These are phyloP conservation scores for Gossypium australe DNA, from an alignment of 345 rosid genomes.

Conservation along the genomic window DNA sequence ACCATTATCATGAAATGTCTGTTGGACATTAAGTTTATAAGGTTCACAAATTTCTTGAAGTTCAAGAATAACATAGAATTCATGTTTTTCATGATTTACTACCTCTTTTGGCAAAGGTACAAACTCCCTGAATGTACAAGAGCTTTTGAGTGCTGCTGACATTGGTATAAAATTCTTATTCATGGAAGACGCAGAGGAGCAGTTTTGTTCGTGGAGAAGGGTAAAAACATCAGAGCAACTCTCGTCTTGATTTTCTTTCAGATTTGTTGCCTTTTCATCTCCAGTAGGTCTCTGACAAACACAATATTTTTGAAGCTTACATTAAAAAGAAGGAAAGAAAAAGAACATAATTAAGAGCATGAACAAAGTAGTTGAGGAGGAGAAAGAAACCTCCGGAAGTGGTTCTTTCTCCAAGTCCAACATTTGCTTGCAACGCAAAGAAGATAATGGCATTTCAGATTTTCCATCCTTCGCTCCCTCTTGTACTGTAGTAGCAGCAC, in stretches of 20 bases:
- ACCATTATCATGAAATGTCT: slow-evolving; percentile 39
- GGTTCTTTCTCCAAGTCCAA: slow-evolving; percentile 59
- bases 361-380: slow-evolving; percentile 6
- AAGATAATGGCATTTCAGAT: slow-evolving; percentile 37
- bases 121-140: slow-evolving; percentile 53
- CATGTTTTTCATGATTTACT: slow-evolving; percentile 21
- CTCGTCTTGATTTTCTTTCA: slow-evolving; percentile 55
- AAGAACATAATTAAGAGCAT: slow-evolving; percentile 7
- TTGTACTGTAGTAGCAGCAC: slow-evolving; percentile 30
- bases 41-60: slow-evolving; percentile 29
- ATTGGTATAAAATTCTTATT: slow-evolving; percentile 41
- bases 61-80: slow-evolving; percentile 26
- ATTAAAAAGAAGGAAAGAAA: slow-evolving; percentile 1
- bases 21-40: slow-evolving; percentile 35
- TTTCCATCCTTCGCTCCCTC: slow-evolving; percentile 48
- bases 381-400: slow-evolving; percentile 48
- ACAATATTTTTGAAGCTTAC: slow-evolving; percentile 15
- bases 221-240: slow-evolving; percentile 60
- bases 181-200: slow-evolving; percentile 45
- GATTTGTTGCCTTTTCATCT: slow-evolving; percentile 36
- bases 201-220: slow-evolving; percentile 42
- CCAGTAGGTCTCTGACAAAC: slow-evolving; percentile 43
- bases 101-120: slow-evolving; percentile 48
- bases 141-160: slow-evolving; percentile 29
- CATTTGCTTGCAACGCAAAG: slow-evolving; percentile 39